These are phyloP conservation scores for Favolaschia claudopus DNA, from an alignment of 768 basidiomycete species.

Conservation along the genomic window DNA sequence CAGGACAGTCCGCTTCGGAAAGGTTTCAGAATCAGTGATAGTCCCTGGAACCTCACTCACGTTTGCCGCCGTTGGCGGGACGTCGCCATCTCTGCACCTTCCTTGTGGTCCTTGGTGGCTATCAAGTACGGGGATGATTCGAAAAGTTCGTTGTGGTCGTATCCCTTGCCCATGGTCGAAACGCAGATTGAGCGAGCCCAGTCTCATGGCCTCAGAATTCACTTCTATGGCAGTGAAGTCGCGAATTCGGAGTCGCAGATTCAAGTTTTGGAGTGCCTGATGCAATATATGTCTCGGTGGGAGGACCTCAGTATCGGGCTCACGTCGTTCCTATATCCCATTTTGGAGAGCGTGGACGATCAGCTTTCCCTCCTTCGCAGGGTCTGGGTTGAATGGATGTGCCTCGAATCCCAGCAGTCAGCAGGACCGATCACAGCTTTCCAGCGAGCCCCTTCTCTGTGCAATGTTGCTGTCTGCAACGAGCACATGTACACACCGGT, in stretches of 20 bases:
- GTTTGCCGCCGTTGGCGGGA: neutral
- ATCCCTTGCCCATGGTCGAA: neutral
- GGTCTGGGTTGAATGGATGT: neutral
- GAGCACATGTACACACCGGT: neutral
- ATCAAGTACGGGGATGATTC: neutral
- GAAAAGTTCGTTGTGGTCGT: no score
- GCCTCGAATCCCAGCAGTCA: neutral
- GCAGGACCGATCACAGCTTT: neutral
- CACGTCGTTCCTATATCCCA: neutral
- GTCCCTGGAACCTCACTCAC: neutral
- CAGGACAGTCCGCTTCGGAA: neutral
- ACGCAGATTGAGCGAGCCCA: neutral
- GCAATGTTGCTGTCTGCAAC: neutral
- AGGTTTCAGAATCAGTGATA: neutral
- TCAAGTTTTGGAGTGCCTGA: neutral
- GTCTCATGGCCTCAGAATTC: neutral
- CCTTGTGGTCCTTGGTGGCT: constrained; percentile 1
- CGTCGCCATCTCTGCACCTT: neutral
- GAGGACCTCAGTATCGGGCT: neutral
- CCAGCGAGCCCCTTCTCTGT: neutral
- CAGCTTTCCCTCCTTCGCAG: neutral
- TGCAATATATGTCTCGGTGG: neutral
- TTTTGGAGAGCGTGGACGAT: neutral
- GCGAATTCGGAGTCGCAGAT: neutral
- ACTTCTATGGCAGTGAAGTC: neutral